These are phyloP conservation scores for Apiospora phragmitis DNA, from an alignment of 2,329 filamentous ascomycete genomes.

Conservation along the genomic window DNA sequence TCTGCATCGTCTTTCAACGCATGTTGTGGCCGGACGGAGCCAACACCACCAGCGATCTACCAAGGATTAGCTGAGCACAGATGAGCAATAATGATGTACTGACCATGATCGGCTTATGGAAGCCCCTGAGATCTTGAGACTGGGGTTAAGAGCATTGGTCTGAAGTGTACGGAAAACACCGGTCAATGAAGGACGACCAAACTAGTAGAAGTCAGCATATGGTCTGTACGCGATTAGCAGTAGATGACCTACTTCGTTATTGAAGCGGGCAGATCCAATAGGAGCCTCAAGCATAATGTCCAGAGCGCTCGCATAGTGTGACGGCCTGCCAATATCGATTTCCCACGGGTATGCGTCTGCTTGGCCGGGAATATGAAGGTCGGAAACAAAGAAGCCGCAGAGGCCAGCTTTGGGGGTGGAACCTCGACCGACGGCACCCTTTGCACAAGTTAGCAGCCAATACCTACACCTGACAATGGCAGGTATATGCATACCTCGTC, in stretches of 20 bases:
- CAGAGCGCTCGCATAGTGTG: constrained; percentile 88
- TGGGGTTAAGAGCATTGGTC: constrained; percentile 61
- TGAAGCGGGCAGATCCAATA: constrained; percentile 92
- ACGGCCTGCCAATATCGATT: constrained; percentile 82
- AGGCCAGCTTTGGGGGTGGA: constrained; percentile 92
- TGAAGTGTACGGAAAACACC: constrained; percentile 93
- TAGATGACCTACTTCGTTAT: constrained; percentile 61
- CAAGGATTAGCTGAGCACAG: constrained; percentile 35
- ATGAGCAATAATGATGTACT: not conserved
- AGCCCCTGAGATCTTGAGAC: constrained; percentile 72
- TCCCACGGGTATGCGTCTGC: constrained; percentile 90
- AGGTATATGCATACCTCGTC: constrained; percentile 69
- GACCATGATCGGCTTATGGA: constrained; percentile 79
- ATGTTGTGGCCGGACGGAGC: constrained; percentile 86
- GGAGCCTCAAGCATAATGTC: constrained; percentile 98
- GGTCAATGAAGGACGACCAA: constrained; percentile 83
- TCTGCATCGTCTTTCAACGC: constrained; percentile 80
- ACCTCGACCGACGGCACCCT: constrained; percentile 84
- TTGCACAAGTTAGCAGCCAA: constrained; percentile 37
- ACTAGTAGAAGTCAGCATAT: constrained; percentile 37
- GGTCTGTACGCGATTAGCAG: not conserved
- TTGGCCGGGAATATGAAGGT: constrained; percentile 84
- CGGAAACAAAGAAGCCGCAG: constrained; percentile 91
- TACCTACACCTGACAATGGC: not conserved
- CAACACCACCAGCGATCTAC: constrained; percentile 95